Conservation (phyloP, 208 protist species). For the Trypanosoma congolense region DNA sequence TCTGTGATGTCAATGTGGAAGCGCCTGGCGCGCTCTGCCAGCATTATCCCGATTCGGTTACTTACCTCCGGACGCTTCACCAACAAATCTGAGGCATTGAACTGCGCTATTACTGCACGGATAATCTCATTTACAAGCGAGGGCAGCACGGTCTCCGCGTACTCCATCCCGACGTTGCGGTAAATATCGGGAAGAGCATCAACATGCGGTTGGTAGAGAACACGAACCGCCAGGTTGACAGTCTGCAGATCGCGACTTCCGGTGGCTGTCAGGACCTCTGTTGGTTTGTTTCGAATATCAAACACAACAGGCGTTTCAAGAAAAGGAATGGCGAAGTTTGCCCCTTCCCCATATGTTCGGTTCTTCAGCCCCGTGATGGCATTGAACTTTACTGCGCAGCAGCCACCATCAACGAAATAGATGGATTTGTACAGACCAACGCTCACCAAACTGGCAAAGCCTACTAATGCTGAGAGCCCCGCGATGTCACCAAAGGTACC, state of each 20-base stretch:
- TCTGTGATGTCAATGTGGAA: slow-evolving; percentile 98
- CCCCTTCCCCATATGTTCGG: slow-evolving; percentile 91
- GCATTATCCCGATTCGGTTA: slow-evolving; percentile 86
- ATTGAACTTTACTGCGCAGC: slow-evolving; percentile 97
- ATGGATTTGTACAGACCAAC: slow-evolving; percentile 85
- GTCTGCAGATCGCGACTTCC: slow-evolving; percentile 96
- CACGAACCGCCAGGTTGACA: slow-evolving; percentile 98
- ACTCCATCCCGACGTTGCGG: slow-evolving; percentile 93
- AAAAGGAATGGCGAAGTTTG: slow-evolving; percentile 95
- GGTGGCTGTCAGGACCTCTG: slow-evolving; percentile 84
- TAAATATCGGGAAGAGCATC: slow-evolving; percentile 93
- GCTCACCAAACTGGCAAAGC: slow-evolving; percentile 39
- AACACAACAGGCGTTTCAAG: slow-evolving; percentile 96
- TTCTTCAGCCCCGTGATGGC: slow-evolving; percentile 92
- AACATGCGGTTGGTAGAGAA: slow-evolving; percentile 95
- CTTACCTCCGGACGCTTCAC: slow-evolving; percentile 94
- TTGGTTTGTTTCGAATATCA: slow-evolving; percentile 93
- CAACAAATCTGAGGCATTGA: slow-evolving; percentile 98
- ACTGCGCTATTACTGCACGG: slow-evolving; percentile 98
- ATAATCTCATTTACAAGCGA: slow-evolving; percentile 99
- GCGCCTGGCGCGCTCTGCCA: slow-evolving; percentile 92
- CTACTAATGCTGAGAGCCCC: slow-evolving; percentile 48
- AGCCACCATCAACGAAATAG: slow-evolving; percentile 95
- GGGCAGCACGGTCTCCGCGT: slow-evolving; percentile 97
- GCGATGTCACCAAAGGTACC: slow-evolving; percentile 70